Percentiles rank a stretch among this genome's conserved stretches.
phyloP scores from a whole-genome alignment of 2,329 filamentous ascomycete genomes.

The Rhynchosporium graminicola region DNA sequence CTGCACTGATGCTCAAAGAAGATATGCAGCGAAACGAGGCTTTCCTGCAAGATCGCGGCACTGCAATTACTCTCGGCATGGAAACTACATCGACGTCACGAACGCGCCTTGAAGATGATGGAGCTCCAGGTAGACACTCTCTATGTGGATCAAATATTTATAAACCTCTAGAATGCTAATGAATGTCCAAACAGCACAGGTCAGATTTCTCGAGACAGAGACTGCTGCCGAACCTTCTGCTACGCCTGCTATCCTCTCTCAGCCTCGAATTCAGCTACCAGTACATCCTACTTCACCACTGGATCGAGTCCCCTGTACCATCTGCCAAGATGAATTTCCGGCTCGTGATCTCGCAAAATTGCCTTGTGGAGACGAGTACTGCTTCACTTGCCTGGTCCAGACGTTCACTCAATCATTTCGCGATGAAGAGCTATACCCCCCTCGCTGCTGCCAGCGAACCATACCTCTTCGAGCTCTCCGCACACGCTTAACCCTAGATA shows the following conservation, averaged over 20 bases:
- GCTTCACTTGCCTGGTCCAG: slow-evolving; percentile 46
- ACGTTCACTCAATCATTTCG: slow-evolving; percentile 47
- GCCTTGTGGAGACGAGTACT: slow-evolving; percentile 52
- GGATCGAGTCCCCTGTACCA: background rate
- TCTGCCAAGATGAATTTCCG: slow-evolving; percentile 9
- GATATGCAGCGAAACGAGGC: slow-evolving; percentile 18
- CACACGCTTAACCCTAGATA: slow-evolving; percentile 41
- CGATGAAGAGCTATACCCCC: slow-evolving; percentile 55
- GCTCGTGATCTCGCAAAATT: background rate
- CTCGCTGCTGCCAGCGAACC: slow-evolving; percentile 49
- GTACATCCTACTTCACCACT: background rate
- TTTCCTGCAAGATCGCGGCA: slow-evolving; percentile 12
- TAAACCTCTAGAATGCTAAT: too few species aligned
- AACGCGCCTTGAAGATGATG: too few species aligned
- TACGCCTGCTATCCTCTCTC: background rate
- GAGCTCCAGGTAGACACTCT: background rate
- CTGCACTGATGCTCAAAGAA: slow-evolving; percentile 14
- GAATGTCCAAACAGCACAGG: background rate
- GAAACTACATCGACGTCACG: too few species aligned
- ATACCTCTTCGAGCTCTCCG: slow-evolving; percentile 44
- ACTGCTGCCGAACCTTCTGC: background rate
- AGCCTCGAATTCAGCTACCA: background rate
- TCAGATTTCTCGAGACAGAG: background rate
- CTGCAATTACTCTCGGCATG: background rate
- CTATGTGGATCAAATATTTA: too few species aligned